phyloP scores from a whole-genome alignment of 306 rosid genomes.

The Abrus precatorius region DNA sequence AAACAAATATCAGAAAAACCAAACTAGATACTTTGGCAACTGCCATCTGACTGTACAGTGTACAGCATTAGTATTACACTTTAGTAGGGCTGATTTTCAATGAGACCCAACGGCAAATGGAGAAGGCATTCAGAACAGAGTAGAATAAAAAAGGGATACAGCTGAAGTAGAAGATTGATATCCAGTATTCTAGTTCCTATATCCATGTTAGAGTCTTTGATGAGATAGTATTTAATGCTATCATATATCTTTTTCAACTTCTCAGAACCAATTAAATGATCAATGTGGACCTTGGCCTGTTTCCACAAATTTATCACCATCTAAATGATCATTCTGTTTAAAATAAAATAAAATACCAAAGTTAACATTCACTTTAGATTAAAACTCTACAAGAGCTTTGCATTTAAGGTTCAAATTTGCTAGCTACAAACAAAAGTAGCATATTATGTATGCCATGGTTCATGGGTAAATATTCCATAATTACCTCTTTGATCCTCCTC shows the following conservation, averaged over 20 bases:
- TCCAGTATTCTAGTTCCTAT: background rate
- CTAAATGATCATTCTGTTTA: slow-evolving; percentile 17
- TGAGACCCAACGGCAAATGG: slow-evolving; percentile 33
- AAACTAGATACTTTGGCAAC: slow-evolving; percentile 29
- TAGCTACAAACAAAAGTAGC: slow-evolving; percentile 22
- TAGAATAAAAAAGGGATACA: slow-evolving; percentile 9
- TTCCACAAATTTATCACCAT: slow-evolving; percentile 20
- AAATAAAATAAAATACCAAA: slow-evolving; percentile 15
- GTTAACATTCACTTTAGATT: slow-evolving; percentile 10
- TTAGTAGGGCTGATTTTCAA: slow-evolving; percentile 22
- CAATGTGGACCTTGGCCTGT: slow-evolving; percentile 23
- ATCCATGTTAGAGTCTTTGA: slow-evolving; percentile 27
- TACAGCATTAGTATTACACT: background rate
- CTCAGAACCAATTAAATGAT: slow-evolving; percentile 31
- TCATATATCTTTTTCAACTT: slow-evolving; percentile 27
- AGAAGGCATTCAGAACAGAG: slow-evolving; percentile 30
- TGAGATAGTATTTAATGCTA: slow-evolving; percentile 24
- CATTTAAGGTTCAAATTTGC: slow-evolving; percentile 30
- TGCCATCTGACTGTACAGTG: background rate
- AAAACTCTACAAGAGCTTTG: background rate
- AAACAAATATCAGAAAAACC: slow-evolving; percentile 23
- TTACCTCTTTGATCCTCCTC: slow-evolving; percentile 71
- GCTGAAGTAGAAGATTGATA: slow-evolving; percentile 36
- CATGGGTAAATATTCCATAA: slow-evolving; percentile 22
- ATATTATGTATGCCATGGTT: slow-evolving; percentile 19